Conservation (phyloP, 2,329 filamentous ascomycete species). For the Botrytis squamosa region DNA sequence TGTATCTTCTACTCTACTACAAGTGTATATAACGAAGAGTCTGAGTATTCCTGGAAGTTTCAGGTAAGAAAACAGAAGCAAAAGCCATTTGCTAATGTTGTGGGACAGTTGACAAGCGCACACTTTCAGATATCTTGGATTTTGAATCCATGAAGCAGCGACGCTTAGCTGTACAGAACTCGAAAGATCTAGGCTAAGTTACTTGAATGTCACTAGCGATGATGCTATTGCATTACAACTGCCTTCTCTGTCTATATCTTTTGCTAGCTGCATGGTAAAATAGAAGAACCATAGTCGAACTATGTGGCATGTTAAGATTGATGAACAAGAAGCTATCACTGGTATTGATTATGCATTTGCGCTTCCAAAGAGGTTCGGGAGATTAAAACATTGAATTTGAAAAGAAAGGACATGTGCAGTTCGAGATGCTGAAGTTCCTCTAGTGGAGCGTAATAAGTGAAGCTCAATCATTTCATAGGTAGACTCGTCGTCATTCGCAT, state of each 20-base stretch:
- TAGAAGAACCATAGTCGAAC: background rate
- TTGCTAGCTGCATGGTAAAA: background rate
- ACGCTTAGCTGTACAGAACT: background rate
- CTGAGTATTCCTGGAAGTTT: background rate
- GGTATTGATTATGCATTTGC: background rate
- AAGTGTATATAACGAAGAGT: background rate
- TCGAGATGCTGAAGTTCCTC: background rate
- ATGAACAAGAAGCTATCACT: background rate
- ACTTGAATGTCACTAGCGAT: background rate
- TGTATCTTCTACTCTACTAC: background rate
- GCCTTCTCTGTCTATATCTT: background rate
- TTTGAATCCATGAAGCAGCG: background rate
- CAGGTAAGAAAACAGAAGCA: background rate
- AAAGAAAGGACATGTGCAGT: background rate
- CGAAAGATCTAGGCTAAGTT: background rate
- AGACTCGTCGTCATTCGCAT: background rate
- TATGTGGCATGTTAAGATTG: slow-evolving; percentile 36
- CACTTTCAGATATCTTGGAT: background rate
- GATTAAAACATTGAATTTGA: background rate
- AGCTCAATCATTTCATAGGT: background rate
- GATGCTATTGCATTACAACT: background rate
- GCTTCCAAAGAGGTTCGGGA: background rate
- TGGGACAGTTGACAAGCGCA: background rate
- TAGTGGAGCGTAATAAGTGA: background rate
- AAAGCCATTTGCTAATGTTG: background rate